Evolutionary conservation across 139 green algal genomes (phyloP), one percentile per base, ranked within the genome.

Genomic region (Haematococcus lacustris): DNA sequence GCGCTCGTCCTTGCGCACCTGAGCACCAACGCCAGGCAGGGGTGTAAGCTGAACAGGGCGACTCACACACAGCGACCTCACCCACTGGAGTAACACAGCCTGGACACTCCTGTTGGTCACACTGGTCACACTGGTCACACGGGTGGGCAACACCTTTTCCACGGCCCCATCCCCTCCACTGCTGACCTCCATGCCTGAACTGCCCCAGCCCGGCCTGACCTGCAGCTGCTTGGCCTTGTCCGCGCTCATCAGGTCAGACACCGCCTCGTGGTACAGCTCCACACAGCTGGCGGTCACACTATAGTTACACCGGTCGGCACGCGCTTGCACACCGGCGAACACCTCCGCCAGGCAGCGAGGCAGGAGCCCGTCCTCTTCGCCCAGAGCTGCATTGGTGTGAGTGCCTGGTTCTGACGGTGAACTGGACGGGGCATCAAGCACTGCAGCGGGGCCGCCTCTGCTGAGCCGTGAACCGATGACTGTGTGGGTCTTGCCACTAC

Each of bases 401-500:
- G n/a, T n/a, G n/a, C n/a, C n/a, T n/a, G n/a, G n/a, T n/a, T n/a
- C n/a, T n/a, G n/a, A n/a, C n/a, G n/a, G n/a, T n/a, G n/a, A n/a
- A 30, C 53, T 35, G 23, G 26, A 21, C 53, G 33, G 23, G 53
- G 53, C 4, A 4, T 60, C 25, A 21, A 61, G 3, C 23, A 2
- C 3, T 2, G 28, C 21, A 7, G 28, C 17, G n/a, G n/a, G n/a
- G n/a, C n/a, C n/a, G n/a, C n/a, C n/a, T n/a, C n/a, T n/a, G 50
- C 79, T 80, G 30, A 90, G 74, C 21, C 82, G 79, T 17, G 82
- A 77, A 3, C 89, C 89, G 51, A 92, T 81, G 79, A 93, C 93
- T 32, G 86, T 92, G 81, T 91, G 90, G 5, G 90, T 94, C 73
- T 96, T 96, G 32, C 90, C 90, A 28, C 65, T 73, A 68, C 84